Conservation (phyloP, 2,329 filamentous ascomycete genomes). For the Colletotrichum cordylinicola region DNA sequence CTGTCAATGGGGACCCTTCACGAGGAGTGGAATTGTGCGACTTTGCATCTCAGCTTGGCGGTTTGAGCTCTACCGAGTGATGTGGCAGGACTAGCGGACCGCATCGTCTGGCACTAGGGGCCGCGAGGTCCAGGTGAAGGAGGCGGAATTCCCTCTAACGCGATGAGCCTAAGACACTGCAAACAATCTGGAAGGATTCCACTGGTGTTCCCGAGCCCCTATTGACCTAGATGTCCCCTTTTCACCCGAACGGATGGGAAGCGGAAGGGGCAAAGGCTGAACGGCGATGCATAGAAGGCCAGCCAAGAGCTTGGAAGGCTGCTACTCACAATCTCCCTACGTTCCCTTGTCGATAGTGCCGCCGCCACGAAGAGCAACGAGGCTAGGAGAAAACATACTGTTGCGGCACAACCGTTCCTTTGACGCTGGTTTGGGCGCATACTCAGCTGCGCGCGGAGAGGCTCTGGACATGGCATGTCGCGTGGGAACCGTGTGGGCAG, state of each 20-base stretch:
- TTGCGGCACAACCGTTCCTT: not conserved
- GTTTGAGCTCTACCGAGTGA: slow-evolving; percentile 8
- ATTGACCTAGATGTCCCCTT: not conserved
- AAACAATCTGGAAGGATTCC: slow-evolving; percentile 3
- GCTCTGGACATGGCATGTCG: slow-evolving; percentile 6
- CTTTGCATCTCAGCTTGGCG: slow-evolving; percentile 14
- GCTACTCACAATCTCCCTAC: not conserved
- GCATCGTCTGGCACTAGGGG: not conserved
- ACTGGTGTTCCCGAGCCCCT: not conserved
- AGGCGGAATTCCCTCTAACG: not conserved
- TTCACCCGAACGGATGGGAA: not conserved
- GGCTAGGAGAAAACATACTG: slow-evolving; percentile 2
- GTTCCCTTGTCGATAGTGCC: slow-evolving; percentile 1
- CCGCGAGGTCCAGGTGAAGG: not conserved
- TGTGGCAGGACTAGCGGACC: not conserved
- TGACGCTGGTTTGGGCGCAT: not conserved
- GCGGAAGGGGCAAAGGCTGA: not conserved
- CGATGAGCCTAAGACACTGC: not conserved
- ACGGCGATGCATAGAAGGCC: slow-evolving; percentile 18
- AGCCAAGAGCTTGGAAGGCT: not conserved
- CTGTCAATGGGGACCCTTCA: not conserved
- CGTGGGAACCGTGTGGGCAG: slow-evolving; percentile 18
- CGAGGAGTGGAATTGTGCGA: not conserved
- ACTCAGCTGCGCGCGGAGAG: not conserved
- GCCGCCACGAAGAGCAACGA: not conserved